A percentile compares a stretch with the other conserved stretches of the same genome.
Evolutionary conservation across 2,329 filamentous ascomycete genomes (phyloP).

Genomic region (Alternaria sp.): DNA sequence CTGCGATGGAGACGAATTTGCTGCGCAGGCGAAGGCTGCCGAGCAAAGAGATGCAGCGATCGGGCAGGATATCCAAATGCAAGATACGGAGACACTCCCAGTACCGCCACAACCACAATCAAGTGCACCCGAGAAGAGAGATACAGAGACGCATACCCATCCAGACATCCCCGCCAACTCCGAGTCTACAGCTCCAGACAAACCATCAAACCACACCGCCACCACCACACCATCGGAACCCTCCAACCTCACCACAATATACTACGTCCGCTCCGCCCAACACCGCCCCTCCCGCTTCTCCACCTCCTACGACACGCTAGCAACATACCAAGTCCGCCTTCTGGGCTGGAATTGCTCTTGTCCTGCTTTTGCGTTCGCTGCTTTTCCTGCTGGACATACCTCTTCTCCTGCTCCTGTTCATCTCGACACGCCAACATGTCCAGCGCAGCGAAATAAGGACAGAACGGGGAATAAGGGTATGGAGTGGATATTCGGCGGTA

Average conservation of each 20-base stretch:
- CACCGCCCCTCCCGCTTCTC: conserved; percentile 46
- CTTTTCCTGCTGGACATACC: conserved; percentile 57
- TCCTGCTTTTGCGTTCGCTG: conserved; percentile 78
- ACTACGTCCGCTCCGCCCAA: conserved; percentile 69
- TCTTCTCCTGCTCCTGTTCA: too few species aligned
- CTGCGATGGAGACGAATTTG: background rate
- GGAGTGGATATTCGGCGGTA: conserved; percentile 48
- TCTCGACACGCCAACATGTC: too few species aligned
- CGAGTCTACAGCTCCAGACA: background rate
- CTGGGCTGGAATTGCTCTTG: conserved; percentile 88
- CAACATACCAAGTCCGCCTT: conserved; percentile 73
- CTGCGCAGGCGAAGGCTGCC: background rate
- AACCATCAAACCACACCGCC: background rate
- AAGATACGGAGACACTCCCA: too few species aligned
- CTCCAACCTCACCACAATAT: conserved; percentile 38
- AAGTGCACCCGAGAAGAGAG: too few species aligned
- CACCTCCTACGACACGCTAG: conserved; percentile 34
- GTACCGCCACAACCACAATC: too few species aligned
- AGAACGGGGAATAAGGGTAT: background rate
- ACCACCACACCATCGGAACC: background rate
- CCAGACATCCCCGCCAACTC: too few species aligned
- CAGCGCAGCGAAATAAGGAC: background rate
- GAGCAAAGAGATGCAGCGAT: background rate
- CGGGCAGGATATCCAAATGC: background rate
- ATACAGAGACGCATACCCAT: too few species aligned